Conservation (phyloP, 306 rosid genomes). For the Luffa acutangula region DNA sequence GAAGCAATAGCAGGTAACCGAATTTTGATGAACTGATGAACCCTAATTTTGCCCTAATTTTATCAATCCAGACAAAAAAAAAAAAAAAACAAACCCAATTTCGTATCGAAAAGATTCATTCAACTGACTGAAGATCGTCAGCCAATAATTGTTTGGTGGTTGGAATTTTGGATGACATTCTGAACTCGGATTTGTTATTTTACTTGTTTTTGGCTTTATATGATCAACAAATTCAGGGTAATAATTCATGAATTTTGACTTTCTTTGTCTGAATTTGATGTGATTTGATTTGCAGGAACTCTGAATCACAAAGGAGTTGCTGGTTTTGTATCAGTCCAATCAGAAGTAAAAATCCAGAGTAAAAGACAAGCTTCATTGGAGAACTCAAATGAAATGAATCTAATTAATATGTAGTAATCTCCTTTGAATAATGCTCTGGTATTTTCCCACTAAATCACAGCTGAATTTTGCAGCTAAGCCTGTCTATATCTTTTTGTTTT, state of each 20-base stretch:
- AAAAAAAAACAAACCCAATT: neutral
- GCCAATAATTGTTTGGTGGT: neutral
- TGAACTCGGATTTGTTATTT: neutral
- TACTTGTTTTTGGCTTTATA: neutral
- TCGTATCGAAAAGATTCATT: neutral
- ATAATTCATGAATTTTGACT: neutral
- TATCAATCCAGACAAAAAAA: neutral
- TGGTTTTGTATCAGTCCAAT: conserved; percentile 12
- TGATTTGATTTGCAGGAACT: neutral
- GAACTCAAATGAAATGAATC: neutral
- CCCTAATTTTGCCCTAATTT: neutral
- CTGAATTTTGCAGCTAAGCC: conserved; percentile 7
- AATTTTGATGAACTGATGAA: neutral
- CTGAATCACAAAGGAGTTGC: conserved; percentile 5
- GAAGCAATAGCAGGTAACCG: conserved; percentile 13
- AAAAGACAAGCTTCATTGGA: too few species aligned
- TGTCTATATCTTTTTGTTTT: neutral
- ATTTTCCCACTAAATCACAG: neutral
- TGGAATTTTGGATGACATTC: neutral
- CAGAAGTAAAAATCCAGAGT: conserved; percentile 1
- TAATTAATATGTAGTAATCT: neutral
- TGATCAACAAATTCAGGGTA: neutral
- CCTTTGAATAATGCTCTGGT: neutral
- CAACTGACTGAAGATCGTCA: neutral
- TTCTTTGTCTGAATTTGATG: neutral